These are phyloP conservation scores for Citrus hindsii DNA, from an alignment of 345 rosid species.

Conservation along the genomic window DNA sequence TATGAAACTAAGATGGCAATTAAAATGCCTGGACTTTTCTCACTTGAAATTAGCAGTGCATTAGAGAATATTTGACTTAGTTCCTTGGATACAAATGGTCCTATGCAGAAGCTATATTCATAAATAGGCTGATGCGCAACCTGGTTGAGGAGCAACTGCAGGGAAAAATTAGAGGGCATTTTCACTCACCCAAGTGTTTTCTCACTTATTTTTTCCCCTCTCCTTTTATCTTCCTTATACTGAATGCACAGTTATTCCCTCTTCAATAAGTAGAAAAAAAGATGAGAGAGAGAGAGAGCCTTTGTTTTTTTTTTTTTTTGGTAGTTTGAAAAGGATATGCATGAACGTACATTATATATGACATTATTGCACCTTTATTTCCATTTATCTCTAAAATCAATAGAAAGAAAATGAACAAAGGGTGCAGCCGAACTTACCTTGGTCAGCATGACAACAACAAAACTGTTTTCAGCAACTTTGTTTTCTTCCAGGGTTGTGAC, in stretches of 20 bases:
- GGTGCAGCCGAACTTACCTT: constrained; percentile 26
- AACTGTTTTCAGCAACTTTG: constrained; percentile 52
- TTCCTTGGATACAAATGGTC: not conserved
- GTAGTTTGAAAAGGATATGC: not conserved
- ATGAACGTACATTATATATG: not conserved
- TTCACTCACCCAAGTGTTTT: not conserved
- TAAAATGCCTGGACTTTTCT: not conserved
- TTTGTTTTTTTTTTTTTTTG: not conserved
- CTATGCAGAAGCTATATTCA: not conserved
- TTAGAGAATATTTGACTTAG: not conserved
- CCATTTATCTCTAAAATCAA: not conserved
- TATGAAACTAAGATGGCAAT: not conserved
- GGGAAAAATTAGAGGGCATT: not conserved
- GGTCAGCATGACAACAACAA: constrained; percentile 49
- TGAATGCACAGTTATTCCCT: not conserved
- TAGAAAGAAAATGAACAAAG: not conserved
- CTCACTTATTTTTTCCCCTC: not conserved
- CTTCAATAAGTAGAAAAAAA: not conserved
- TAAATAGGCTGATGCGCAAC: not conserved
- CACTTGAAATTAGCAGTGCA: not conserved
- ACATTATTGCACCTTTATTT: not conserved
- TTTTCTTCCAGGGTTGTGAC: constrained; percentile 48
- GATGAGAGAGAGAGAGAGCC: no score
- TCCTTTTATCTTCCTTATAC: not conserved
- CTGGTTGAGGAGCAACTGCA: not conserved